Evolutionary conservation across 1,139 yeast genomes (phyloP), one percentile per base, ranked within the genome.

Genomic region (Hyphopichia buzzinii): DNA sequence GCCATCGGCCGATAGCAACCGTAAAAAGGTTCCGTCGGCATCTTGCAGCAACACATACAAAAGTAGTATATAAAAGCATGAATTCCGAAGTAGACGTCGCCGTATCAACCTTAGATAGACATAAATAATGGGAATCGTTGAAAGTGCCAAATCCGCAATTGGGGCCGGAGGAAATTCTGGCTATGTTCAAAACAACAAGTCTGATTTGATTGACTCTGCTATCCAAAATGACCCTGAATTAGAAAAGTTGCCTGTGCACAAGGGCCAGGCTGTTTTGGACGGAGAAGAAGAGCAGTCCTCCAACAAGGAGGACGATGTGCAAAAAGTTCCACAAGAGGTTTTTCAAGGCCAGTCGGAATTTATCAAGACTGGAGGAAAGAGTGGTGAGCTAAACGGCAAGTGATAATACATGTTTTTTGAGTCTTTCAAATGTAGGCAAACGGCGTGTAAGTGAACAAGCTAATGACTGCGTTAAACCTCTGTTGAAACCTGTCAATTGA

Each of bases 71-170:
- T n/a, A n/a, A n/a, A n/a, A n/a, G n/a, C n/a, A n/a, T n/a, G n/a
- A n/a, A n/a, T n/a, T n/a, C n/a, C n/a, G n/a, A n/a, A n/a, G n/a
- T n/a, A n/a, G n/a, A n/a, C n/a, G n/a, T n/a, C n/a, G n/a, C n/a
- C n/a, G n/a, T n/a, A n/a, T n/a, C n/a, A n/a, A n/a, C n/a, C n/a
- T n/a, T n/a, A n/a, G n/a, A n/a, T n/a, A n/a, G n/a, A n/a, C n/a
- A n/a, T n/a, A n/a, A n/a, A n/a, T n/a, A 8, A 35, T 16, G 19
- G 30, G 26, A 13, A 36, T 13, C 11, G 35, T 26, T 17, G 37
- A 31, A 19, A 37, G 14, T 6, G 29, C 6, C 8, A 42, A 27
- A n/a, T 29, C 17, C 11, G 36, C 30, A 13, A 40, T 41, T 22
- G 49, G 10, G 8, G 6, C 23, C 8, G 23, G 23, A 6, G 8